phyloP scores from a whole-genome alignment of 108 stramenopile genomes.

The Seminavis robusta region DNA sequence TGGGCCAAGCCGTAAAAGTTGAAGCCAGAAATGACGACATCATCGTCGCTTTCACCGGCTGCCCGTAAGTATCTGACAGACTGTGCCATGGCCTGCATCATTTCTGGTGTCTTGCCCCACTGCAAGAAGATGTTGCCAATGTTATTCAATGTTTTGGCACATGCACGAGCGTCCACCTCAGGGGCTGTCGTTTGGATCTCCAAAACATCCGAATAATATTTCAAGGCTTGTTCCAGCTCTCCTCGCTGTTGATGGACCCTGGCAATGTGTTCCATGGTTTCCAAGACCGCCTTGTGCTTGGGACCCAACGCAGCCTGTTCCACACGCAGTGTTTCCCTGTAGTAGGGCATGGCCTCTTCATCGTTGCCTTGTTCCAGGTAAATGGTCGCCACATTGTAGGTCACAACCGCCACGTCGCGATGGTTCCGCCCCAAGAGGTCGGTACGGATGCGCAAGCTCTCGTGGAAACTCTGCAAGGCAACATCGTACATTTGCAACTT shows the following conservation, averaged over 20 bases:
- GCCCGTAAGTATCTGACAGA: slow-evolving; percentile 33
- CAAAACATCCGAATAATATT: slow-evolving; percentile 51
- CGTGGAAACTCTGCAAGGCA: slow-evolving; percentile 54
- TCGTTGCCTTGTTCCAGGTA: slow-evolving; percentile 60
- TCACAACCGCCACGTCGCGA: slow-evolving; percentile 43
- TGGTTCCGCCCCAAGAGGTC: slow-evolving; percentile 39
- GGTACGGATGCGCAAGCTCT: slow-evolving; percentile 51
- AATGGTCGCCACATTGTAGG: slow-evolving; percentile 58
- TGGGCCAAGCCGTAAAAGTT: slow-evolving; percentile 47
- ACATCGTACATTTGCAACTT: slow-evolving; percentile 53
- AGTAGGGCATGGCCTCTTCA: slow-evolving; percentile 44
- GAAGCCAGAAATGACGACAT: slow-evolving; percentile 40
- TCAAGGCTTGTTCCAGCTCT: slow-evolving; percentile 43
- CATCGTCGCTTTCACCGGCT: slow-evolving; percentile 20
- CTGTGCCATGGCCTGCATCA: slow-evolving; percentile 44
- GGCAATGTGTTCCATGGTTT: slow-evolving; percentile 57
- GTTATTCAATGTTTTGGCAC: slow-evolving; percentile 45
- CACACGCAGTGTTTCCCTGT: slow-evolving; percentile 52
- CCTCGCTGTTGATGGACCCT: slow-evolving; percentile 60
- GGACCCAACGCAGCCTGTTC: slow-evolving; percentile 45
- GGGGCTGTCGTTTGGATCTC: slow-evolving; percentile 27
- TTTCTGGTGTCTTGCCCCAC: slow-evolving; percentile 30
- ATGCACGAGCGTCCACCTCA: not conserved
- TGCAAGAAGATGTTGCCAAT: slow-evolving; percentile 57
- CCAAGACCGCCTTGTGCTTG: slow-evolving; percentile 50